Percentiles rank a stretch among this genome's conserved stretches.
Evolutionary conservation across 495 filamentous ascomycete species (phyloP).

Genomic region (Staphylotrichum longicolle): DNA sequence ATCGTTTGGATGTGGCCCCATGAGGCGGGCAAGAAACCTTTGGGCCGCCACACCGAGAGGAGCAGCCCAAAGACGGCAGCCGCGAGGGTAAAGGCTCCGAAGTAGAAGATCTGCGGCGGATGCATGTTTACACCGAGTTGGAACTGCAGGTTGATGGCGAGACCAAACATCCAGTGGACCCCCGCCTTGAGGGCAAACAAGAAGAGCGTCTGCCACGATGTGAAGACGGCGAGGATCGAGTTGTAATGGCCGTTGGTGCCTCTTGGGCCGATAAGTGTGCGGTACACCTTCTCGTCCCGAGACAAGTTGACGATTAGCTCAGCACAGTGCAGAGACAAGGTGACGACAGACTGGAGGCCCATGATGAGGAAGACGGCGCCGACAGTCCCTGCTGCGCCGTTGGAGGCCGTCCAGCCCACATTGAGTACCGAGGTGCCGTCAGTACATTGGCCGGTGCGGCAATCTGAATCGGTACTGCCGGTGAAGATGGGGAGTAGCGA

Average conservation of each 20-base stretch:
- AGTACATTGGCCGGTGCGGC: conserved; percentile 29
- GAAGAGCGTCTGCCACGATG: conserved; percentile 43
- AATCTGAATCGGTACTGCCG: conserved; percentile 28
- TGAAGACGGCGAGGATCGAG: conserved; percentile 38
- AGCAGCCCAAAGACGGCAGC: conserved; percentile 40
- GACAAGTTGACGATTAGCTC: conserved; percentile 49
- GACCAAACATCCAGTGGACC: conserved; percentile 50
- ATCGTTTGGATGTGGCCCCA: conserved; percentile 49
- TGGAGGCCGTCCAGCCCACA: conserved; percentile 28
- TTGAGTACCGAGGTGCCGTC: conserved; percentile 39
- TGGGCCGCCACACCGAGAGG: conserved; percentile 36
- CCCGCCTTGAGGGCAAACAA: conserved; percentile 44
- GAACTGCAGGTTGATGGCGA: conserved; percentile 36
- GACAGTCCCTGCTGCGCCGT: conserved; percentile 24
- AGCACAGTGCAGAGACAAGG: conserved; percentile 44
- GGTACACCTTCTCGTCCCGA: conserved; percentile 45
- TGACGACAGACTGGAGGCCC: conserved; percentile 36
- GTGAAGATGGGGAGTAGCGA: conserved; percentile 28
- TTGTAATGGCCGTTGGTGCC: conserved; percentile 37
- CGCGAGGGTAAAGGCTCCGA: conserved; percentile 32
- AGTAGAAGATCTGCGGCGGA: conserved; percentile 39
- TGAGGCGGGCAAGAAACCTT: conserved; percentile 42
- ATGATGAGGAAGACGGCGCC: conserved; percentile 34
- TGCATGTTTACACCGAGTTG: conserved; percentile 39
- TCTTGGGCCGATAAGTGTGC: conserved; percentile 28